Base-by-base conservation (phyloP, 106 monocot species). In the Dendrobium officinale region DNA sequence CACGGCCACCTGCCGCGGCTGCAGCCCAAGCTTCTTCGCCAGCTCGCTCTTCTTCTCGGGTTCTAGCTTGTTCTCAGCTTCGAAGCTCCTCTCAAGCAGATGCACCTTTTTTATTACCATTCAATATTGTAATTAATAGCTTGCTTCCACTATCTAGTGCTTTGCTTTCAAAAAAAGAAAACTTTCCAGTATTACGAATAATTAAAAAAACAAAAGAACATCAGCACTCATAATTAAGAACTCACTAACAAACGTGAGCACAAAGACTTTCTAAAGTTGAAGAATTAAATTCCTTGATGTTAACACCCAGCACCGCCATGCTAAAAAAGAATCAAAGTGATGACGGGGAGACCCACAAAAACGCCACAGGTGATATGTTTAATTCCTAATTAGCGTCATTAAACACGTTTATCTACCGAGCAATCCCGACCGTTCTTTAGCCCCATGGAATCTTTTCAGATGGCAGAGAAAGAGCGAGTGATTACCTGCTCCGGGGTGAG, bases 31-130 rank as follows among this genome's bases (percentile, higher is more conserved):
- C 77, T 87, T 90, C 82, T 85, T 85, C 0, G 95, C 95, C 80
- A 95, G 88, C 85, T 95, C 92, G 66, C 75, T 88, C 86, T 95
- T 95, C 78, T 88, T 68, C 84, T 95, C 95, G 41, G 95, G 95
- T 87, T 95, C 95, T 67, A 95, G 88, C 87, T 95, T 95, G 85
- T 92, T 95, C 79, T 95, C 95, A 56, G 73, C 82, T 84, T 90
- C 92, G 72, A 95, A 95, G 84, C 95, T 92, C 88, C 48, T 79
- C 83, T 95, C 95, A 79, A 95, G 73, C 84, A 89, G 31, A 31
- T 85, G 85, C 49, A 95, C 90, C 95, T 95, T 68, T 77, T 74
- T 15, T 15, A 51, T 51, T 51, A 51, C 13, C 51, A 51, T 51
- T 51, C 51, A 51, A 51, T 13, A 51, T 51, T 51, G 51, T 51